A percentile compares a stretch with the other conserved stretches of the same genome.
Conservation (phyloP, 2,329 filamentous ascomycete genomes). For the Thelonectria olida region DNA sequence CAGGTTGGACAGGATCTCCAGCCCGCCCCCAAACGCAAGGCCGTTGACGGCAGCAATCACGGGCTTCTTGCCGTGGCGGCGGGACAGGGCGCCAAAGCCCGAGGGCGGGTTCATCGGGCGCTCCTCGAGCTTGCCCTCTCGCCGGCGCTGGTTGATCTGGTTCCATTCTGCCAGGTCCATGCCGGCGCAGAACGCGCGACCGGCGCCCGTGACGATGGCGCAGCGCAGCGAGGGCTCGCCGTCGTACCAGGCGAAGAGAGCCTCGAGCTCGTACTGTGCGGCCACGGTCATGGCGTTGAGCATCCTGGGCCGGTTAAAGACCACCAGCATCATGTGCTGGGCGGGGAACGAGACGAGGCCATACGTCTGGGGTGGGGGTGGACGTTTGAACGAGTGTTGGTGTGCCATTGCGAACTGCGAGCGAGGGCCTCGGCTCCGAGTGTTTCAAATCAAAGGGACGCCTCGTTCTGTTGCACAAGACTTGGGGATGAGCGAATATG, state of each 20-base stretch:
- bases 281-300: constrained; percentile 39
- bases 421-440: not conserved
- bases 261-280: constrained; percentile 48
- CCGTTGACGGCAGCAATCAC: constrained; percentile 82
- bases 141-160: constrained; percentile 33
- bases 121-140: constrained; percentile 32
- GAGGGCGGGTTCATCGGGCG: constrained; percentile 38
- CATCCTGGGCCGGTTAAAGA: constrained; percentile 34
- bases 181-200: constrained; percentile 73
- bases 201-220: constrained; percentile 70
- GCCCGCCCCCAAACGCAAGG: constrained; percentile 77
- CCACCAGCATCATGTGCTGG: constrained; percentile 37
- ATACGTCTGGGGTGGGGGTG: constrained; percentile 30
- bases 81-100: constrained; percentile 74
- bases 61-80: constrained; percentile 76
- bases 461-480: not conserved
- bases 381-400: constrained; percentile 28
- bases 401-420: constrained; percentile 22
- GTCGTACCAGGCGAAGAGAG: constrained; percentile 69
- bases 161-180: constrained; percentile 66
- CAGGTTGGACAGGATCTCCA: constrained; percentile 79
- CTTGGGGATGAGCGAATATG: constrained; percentile 62
- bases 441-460: too few relatives aligned
- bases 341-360: constrained; percentile 37
- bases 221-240: constrained; percentile 67